Evolutionary conservation across 768 basidiomycete genomes (phyloP), one percentile per base, ranked within the genome.

Genomic region (Phlebiopsis flavidoalba): DNA sequence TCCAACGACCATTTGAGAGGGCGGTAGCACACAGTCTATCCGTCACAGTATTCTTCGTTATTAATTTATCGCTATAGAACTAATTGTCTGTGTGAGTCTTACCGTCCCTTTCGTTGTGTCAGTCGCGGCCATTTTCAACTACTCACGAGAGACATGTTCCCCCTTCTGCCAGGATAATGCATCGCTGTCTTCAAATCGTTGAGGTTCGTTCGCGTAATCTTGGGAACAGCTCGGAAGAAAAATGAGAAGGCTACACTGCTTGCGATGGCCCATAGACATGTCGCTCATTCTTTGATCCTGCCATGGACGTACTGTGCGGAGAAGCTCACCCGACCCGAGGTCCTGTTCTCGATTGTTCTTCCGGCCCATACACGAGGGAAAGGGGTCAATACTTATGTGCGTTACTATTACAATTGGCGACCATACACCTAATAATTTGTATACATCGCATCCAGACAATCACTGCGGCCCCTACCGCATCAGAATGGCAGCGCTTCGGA

Each of bases 291-390:
- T 82, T 77, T 60, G 86, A 85, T 60, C 86, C 86, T 12, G 81
- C 85, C 17, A 67, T 89, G 64, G 75, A 83, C 67, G 74, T 83
- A 53, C 75, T 90, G 26, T 90, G 88, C n/a, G 88, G 83, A 79
- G 70, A 87, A 89, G 63, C 73, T 90, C 57, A 86, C 88, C 67
- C 87, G 86, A n/a, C 48, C 48, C 48, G 19, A 49, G 48, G 19
- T 24, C 2, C 48, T 49, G 3, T 10, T 49, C 19, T 24, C 10
- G 48, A n/a, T n/a, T 10, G 19, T n/a, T 21, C 19, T 49, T n/a
- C 48, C 48, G 3, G 48, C 19, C 24, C 24, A n/a, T 19, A 11
- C 24, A n/a, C 24, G 24, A n/a, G 48, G 19, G 21, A 24, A 49
- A 8, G 45, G 14, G 19, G 5, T n/a, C 19, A 19, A 46, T 46